These are phyloP conservation scores for Suillus spraguei DNA, from an alignment of 768 basidiomycete species.

Conservation along the genomic window DNA sequence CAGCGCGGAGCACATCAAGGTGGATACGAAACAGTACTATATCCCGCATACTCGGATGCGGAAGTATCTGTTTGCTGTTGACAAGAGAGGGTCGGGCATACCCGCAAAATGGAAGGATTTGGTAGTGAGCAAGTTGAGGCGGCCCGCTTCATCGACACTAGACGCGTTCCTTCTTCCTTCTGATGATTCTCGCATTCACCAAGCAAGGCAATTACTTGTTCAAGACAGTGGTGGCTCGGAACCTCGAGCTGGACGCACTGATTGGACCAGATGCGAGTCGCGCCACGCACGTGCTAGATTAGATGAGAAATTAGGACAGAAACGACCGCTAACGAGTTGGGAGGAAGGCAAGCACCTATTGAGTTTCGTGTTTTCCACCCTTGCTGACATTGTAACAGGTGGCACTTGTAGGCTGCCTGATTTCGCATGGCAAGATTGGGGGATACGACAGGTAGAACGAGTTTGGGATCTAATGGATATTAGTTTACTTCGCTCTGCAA, in stretches of 20 bases:
- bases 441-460: conserved; percentile 86
- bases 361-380: not conserved
- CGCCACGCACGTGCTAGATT: conserved; percentile 86
- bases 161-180: conserved; percentile 91
- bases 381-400: conserved; percentile 41
- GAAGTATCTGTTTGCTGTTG: conserved; percentile 82
- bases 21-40: conserved; percentile 89
- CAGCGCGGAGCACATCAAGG: conserved; percentile 65
- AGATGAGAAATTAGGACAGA: conserved; percentile 80
- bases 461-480: conserved; percentile 98
- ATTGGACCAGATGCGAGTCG: conserved; percentile 93
- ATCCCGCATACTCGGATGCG: conserved; percentile 95
- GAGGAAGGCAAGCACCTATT: conserved; percentile 66
- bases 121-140: conserved; percentile 63
- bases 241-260: conserved; percentile 71
- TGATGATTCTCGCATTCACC: conserved; percentile 90
- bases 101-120: conserved; percentile 70
- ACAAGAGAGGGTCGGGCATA: conserved; percentile 59
- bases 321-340: conserved; percentile 90
- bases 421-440: conserved; percentile 95
- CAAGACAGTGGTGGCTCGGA: conserved; percentile 67
- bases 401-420: conserved; percentile 86
- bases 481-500: conserved; percentile 77
- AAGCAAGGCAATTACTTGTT: conserved; percentile 83
- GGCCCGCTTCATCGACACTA: conserved; percentile 86